Base-by-base conservation (phyloP, 1,284 basidiomycete species). In the Lignosus rhinocerotis region DNA sequence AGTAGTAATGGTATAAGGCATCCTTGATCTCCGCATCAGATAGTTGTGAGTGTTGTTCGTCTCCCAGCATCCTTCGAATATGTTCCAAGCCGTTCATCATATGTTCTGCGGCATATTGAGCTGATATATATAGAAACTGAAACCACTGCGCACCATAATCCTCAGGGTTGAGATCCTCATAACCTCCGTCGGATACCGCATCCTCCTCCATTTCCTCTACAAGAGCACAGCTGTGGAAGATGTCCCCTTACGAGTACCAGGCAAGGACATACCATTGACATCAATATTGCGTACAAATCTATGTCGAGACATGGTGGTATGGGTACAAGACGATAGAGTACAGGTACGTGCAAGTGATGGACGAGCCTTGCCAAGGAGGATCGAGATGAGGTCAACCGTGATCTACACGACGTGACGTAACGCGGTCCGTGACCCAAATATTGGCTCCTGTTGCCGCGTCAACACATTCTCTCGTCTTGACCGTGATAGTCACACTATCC, bases 251-350 rank as follows among this genome's bases (percentile, higher is more conserved):
- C 25, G 31, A n/a, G 12, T 14, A 49, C 53, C 48, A n/a, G 36
- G n/a, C 10, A 41, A 25, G 25, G 25, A 25, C 74, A 36, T 63
- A 92, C 96, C 94, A 65, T 91, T 80, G 34, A 98, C 78, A 70
- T 98, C 87, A 47, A 99, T 79, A 73, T 97, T 96, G 63, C 93
- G 84, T 63, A 98, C 84, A 73, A 89, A 86, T 71, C 96, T 87
- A 76, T 99, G 96, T 72, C 94, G 80, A 10, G 94, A 95, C 92
- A 93, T 93, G 59, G 56, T 74, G 55, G 32, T 51, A 49, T 56
- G 42, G 38, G 52, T 60, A 62, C 54, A 58, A 57, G 46, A 58
- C 49, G 59, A 51, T 53, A 57, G 52, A 41, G 49, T 51, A 55
- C 58, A 56, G 51, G 17, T 32, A 10, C 34, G 45, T 21, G 47